Percentiles rank a stretch among this genome's conserved stretches.
phyloP scores from a whole-genome alignment of 768 basidiomycete species.

The Russula sp. region DNA sequence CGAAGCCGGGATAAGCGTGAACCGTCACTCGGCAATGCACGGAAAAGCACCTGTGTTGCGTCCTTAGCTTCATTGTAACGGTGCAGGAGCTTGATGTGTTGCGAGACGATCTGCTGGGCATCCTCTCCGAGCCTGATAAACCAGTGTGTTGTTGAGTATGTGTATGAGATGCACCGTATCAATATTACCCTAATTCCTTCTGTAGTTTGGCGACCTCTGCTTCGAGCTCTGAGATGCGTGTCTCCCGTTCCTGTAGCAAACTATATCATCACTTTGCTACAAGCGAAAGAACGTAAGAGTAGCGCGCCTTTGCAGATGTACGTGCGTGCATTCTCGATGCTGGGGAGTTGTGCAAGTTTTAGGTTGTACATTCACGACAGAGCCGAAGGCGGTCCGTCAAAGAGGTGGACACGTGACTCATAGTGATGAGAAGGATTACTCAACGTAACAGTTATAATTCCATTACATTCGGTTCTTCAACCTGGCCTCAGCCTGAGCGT shows the following conservation, averaged over 20 bases:
- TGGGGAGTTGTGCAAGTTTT: not conserved
- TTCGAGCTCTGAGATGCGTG: conserved; percentile 16
- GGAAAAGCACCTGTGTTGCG: conserved; percentile 52
- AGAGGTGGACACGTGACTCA: too few relatives aligned
- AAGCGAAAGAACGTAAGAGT: not conserved
- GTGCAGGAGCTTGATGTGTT: conserved; percentile 62
- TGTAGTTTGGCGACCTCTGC: conserved; percentile 11
- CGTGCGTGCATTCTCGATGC: conserved; percentile 14
- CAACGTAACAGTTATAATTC: too few relatives aligned
- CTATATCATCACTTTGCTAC: not conserved
- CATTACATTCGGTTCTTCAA: too few relatives aligned
- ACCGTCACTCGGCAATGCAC: not conserved
- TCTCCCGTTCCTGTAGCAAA: conserved; percentile 12
- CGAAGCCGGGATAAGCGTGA: not conserved
- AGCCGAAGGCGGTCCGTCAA: too few relatives aligned
- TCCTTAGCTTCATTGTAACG: conserved; percentile 75
- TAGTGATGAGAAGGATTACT: too few relatives aligned
- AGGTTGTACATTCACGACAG: too few relatives aligned
- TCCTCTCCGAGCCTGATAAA: conserved; percentile 33
- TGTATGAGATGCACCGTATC: not conserved
- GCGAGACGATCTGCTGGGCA: conserved; percentile 49
- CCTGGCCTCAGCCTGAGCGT: too few relatives aligned
- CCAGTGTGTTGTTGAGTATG: not conserved
- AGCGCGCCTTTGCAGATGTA: conserved; percentile 10
- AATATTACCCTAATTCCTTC: conserved; percentile 16